These are phyloP conservation scores for Aristolochia fimbriata DNA, from an alignment of 164 flowering plant genomes.

Conservation along the genomic window DNA sequence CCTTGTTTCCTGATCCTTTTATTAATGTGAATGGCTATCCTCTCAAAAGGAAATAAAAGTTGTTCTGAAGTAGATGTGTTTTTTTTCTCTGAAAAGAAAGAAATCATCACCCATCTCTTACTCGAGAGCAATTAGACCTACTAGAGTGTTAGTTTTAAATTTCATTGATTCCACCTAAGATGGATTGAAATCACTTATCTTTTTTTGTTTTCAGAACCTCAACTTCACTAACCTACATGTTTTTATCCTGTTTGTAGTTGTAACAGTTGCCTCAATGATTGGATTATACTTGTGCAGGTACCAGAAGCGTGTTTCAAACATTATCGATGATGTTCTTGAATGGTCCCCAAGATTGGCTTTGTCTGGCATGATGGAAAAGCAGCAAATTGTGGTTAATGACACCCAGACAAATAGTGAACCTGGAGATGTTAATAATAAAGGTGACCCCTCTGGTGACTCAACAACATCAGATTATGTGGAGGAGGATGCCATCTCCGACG, in stretches of 20 bases:
- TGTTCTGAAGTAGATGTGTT: no score
- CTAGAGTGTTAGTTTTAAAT: no score
- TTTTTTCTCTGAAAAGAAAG: no score
- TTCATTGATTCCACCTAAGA: no score
- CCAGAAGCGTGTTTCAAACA: slow-evolving; percentile 87
- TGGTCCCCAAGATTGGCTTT: slow-evolving; percentile 87
- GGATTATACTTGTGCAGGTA: slow-evolving; percentile 43
- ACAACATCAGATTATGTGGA: slow-evolving; percentile 13
- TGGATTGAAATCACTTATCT: not conserved
- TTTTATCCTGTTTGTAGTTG: not conserved
- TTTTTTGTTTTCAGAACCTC: no score
- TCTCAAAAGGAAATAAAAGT: no score
- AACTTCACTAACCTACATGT: not conserved
- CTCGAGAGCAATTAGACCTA: no score
- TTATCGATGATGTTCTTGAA: slow-evolving; percentile 93
- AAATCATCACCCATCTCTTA: no score
- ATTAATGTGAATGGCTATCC: no score
- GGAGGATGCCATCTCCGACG: slow-evolving; percentile 14
- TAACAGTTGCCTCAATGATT: no score
- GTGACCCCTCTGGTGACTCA: slow-evolving; percentile 16
- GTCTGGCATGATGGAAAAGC: slow-evolving; percentile 92
- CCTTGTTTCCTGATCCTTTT: no score
- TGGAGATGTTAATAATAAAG: slow-evolving; percentile 17
- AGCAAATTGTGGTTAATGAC: slow-evolving; percentile 33
- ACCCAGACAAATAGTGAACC: slow-evolving; percentile 35